Evolutionary conservation across 352 stramenopile genomes (phyloP).

Genomic region (Saprolegnia parasitica): DNA sequence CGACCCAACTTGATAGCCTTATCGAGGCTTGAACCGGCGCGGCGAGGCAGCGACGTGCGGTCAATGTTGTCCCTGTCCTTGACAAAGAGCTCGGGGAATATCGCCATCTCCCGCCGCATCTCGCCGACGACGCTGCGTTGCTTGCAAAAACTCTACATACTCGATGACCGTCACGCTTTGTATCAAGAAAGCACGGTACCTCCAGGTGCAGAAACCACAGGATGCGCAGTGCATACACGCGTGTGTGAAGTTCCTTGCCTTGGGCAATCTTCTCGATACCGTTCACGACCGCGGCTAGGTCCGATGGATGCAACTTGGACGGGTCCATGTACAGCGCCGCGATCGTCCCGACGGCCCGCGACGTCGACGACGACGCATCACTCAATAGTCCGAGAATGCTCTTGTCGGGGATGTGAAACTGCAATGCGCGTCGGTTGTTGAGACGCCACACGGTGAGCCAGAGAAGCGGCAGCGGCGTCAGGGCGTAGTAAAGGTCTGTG

Average conservation of each 20-base stretch:
- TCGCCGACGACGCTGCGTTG: background rate
- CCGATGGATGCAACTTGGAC: background rate
- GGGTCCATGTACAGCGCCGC: slow-evolving; percentile 14
- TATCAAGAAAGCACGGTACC: background rate
- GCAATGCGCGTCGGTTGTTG: slow-evolving; percentile 18
- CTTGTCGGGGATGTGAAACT: slow-evolving; percentile 19
- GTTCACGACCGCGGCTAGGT: background rate
- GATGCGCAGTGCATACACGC: slow-evolving; percentile 5
- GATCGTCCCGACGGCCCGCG: background rate
- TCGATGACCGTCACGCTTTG: no score
- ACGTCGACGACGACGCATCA: background rate
- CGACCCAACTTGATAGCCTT: no score
- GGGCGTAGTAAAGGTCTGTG: background rate
- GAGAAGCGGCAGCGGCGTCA: background rate
- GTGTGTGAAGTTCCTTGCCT: background rate
- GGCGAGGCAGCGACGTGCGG: background rate
- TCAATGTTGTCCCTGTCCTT: slow-evolving; percentile 10
- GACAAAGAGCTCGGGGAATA: slow-evolving; percentile 4
- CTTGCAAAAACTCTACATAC: no score
- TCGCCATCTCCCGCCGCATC: background rate
- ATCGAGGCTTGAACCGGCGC: no score
- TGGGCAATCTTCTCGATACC: background rate
- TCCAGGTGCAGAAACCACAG: slow-evolving; percentile 14
- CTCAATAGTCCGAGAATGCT: slow-evolving; percentile 4
- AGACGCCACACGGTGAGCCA: slow-evolving; percentile 7